Base-by-base conservation (phyloP, 805 yeast genomes). In the Saturnispora gosingensis region DNA sequence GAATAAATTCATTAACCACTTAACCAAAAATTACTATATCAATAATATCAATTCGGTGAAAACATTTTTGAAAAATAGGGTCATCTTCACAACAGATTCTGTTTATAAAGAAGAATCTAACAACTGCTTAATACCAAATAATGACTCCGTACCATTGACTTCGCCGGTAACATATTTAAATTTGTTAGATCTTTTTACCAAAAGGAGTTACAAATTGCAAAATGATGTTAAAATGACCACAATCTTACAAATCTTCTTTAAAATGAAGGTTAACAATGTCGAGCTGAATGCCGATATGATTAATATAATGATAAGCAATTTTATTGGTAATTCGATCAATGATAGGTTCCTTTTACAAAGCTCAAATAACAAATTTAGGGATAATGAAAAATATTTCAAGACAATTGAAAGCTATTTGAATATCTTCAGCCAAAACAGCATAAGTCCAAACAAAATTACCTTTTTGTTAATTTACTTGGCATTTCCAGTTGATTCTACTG, bases 111-210 rank as follows among this genome's bases (percentile, higher is more conserved):
- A 43, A 32, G 5, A 47, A 34, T 22, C 45, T 22, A 36, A 22
- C 15, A 16, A 28, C 18, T 5, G 16, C 40, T 16, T 34, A 43
- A 8, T 22, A 13, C 5, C n/a, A 38, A 22, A 39, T 46, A 8
- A 32, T 16, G 51, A 49, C 20, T 15, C 11, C 2, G 35, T 49
- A 11, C 51, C 51, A 10, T 25, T 49, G 10, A 49, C 40, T 22
- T 49, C 51, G 18, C 36, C 46, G 11, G 4, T 8, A 16, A 28
- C 36, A 7, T 49, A 49, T 36, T 18, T 38, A 8, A 18, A 30
- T 34, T 22, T 49, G 18, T 20, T 49, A n/a, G 35, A 55, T 22
- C 52, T 51, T 24, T 55, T 55, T 24, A 24, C 51, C 7, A 51
- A 42, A 22, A 42, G 45, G n/a, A 15, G 11, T 24, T 48, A 38